phyloP scores from a whole-genome alignment of 805 yeast genomes.

The Jamesozyma gamospora region DNA sequence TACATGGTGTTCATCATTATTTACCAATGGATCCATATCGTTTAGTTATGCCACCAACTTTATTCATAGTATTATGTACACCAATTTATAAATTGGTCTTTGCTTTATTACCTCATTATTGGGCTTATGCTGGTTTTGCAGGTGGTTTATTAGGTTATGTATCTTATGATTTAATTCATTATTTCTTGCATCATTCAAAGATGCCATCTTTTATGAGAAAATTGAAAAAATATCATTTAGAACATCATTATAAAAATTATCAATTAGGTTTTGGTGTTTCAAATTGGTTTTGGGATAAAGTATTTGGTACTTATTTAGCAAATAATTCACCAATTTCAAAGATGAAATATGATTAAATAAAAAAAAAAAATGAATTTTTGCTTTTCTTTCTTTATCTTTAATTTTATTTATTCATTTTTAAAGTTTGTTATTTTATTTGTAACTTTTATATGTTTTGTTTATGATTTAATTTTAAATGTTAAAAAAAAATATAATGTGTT shows the following conservation, averaged over 20 bases:
- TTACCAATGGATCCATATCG: constrained; percentile 93
- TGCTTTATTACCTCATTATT: constrained; percentile 61
- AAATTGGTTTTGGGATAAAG: constrained; percentile 84
- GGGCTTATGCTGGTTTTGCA: constrained; percentile 87
- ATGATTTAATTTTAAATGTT: no score
- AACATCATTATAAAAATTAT: constrained; percentile 95
- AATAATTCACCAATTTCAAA: constrained; percentile 29
- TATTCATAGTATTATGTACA: constrained; percentile 57
- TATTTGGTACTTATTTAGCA: constrained; percentile 73
- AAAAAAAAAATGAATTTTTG: neutral
- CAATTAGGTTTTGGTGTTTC: constrained; percentile 97
- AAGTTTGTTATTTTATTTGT: no score
- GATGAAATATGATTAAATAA: constrained; percentile 26
- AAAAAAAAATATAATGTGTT: no score
- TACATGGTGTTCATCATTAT: constrained; percentile 96
- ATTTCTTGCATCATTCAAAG: constrained; percentile 79
- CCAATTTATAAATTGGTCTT: constrained; percentile 82
- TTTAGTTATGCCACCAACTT: constrained; percentile 92
- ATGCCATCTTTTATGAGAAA: constrained; percentile 70
- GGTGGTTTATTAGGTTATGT: constrained; percentile 95
- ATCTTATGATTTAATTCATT: constrained; percentile 88
- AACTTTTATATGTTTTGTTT: no score
- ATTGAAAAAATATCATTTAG: constrained; percentile 83
- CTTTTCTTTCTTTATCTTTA: neutral
- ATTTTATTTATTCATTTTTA: no score